A percentile compares a stretch with the other conserved stretches of the same genome.
These are phyloP conservation scores for Trichoderma endophyticum DNA, from an alignment of 2,329 filamentous ascomycete species.

Conservation along the genomic window DNA sequence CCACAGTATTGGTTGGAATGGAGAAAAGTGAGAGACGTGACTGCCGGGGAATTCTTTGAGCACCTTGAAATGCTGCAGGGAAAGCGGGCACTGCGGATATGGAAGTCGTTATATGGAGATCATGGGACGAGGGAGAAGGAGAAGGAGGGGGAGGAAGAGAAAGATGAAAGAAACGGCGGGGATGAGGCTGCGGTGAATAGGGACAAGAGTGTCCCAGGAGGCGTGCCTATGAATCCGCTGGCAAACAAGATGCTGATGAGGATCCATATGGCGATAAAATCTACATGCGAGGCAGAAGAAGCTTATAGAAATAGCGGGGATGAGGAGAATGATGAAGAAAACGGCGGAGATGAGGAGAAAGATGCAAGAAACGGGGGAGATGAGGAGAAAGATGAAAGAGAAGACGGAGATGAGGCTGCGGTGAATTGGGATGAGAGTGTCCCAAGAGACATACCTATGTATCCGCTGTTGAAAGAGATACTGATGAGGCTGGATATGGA, in stretches of 20 bases:
- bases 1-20: constrained; percentile 30
- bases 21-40: constrained; percentile 23
- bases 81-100: background rate
- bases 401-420: background rate
- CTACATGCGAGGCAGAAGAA: background rate
- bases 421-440: background rate
- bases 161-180: background rate
- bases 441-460: background rate
- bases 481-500: background rate
- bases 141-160: background rate
- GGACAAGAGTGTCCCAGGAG: background rate
- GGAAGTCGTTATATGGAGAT: background rate
- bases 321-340: background rate
- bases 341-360: background rate
- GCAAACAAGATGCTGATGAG: background rate
- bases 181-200: too few relatives aligned
- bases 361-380: too few relatives aligned
- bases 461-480: background rate
- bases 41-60: background rate
- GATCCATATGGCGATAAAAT: background rate
- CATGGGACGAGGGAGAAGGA: background rate
- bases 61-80: background rate
- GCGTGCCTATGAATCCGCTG: background rate
- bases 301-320: background rate
- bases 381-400: background rate